Base-by-base conservation (phyloP, 768 basidiomycete genomes). In the Xerocomus potaroensis region DNA sequence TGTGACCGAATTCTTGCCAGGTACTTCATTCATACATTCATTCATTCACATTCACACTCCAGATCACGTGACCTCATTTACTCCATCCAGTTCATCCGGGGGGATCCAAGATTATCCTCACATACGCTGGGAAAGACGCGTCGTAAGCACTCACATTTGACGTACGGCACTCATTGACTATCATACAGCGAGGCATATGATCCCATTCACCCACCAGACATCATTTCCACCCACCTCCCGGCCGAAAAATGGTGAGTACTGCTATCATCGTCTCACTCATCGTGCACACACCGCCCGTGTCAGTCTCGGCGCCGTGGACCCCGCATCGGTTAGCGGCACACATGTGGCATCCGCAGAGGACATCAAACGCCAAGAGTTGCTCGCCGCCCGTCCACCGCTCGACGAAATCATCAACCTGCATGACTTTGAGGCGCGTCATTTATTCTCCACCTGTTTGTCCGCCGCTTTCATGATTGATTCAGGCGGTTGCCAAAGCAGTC, bases 101-200 rank as follows among this genome's bases (percentile, higher is more conserved):
- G 31, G 90, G 90, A 8, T 80, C 80, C 60, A 84, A 80, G 60
- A 89, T 92, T 57, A 84, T 92, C 45, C 61, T 92, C 47, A 86
- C 86, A 62, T 89, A 90, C 57, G 89, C 87, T 3, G 91, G 92
- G 19, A 84, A 83, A 64, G 91, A 91, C 61, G 88, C 88, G 33
- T 92, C 83, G 81, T 87, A 62, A 49, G 83, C 29, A 34, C 10
- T 21, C 18, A 8, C 10, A 21, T 8, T 23, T 16, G 8, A 21
- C 19, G 33, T 1, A 3, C 14, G 44, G n/a, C 8, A 45, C 18
- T 8, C 8, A 26, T n/a, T n/a, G n/a, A n/a, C 36, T 14, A 32
- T 36, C 18, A 27, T 33, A 42, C 22, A 84, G 81, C 4, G 73
- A 74, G 48, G 87, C 83, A 63, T 90, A 90, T 57, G 89, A 90